These are phyloP conservation scores for Penicillium frequentans DNA, from an alignment of 2,329 filamentous ascomycete genomes.

Conservation along the genomic window DNA sequence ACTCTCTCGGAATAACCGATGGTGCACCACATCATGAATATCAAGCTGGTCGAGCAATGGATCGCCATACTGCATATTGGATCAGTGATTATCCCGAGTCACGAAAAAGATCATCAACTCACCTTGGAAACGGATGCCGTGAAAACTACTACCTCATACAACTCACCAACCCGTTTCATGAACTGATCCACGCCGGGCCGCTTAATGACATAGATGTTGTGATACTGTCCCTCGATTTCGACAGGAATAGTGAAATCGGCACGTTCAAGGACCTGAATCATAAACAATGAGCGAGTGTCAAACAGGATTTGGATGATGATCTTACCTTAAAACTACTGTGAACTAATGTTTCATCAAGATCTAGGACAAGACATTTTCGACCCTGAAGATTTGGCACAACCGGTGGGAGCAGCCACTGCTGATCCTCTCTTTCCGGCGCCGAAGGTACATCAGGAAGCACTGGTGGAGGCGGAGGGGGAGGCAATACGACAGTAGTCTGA, in stretches of 20 bases:
- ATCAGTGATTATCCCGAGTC: not conserved
- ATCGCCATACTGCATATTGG: slow-evolving; percentile 74
- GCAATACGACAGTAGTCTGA: slow-evolving; percentile 51
- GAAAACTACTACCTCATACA: slow-evolving; percentile 98
- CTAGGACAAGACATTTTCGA: slow-evolving; percentile 90
- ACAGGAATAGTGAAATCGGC: slow-evolving; percentile 99
- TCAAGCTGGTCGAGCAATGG: slow-evolving; percentile 94
- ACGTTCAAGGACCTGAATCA: slow-evolving; percentile 81
- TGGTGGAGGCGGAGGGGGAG: slow-evolving; percentile 54
- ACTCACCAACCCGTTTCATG: slow-evolving; percentile 96
- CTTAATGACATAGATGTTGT: slow-evolving; percentile 99
- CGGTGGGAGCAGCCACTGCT: slow-evolving; percentile 77
- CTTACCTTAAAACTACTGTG: slow-evolving; percentile 98
- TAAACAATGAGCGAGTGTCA: slow-evolving; percentile 5
- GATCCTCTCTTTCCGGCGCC: slow-evolving; percentile 46
- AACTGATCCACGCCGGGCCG: slow-evolving; percentile 97
- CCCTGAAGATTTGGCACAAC: slow-evolving; percentile 76
- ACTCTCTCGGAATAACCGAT: slow-evolving; percentile 93
- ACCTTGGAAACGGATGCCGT: slow-evolving; percentile 98
- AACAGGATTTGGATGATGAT: not conserved
- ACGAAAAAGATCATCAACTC: slow-evolving; percentile 26
- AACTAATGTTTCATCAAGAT: slow-evolving; percentile 93
- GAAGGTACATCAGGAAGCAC: slow-evolving; percentile 34
- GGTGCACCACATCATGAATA: slow-evolving; percentile 95
- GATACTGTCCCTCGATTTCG: slow-evolving; percentile 97